Evolutionary conservation across 192 early-diverging fungal genomes (phyloP).

Genomic region (Phycomyces nitens): DNA sequence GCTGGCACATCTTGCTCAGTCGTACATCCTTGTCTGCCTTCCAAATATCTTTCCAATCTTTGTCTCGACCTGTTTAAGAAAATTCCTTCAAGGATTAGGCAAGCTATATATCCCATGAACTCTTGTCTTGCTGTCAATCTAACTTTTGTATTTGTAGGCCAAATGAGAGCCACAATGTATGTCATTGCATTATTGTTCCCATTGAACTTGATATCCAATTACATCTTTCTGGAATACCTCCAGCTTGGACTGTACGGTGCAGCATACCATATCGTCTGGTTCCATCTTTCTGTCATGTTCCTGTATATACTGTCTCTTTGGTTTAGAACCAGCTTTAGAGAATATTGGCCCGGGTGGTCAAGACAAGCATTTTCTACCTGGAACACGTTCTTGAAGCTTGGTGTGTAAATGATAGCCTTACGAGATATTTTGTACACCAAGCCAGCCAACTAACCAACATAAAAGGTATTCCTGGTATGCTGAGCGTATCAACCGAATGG

Average conservation of each 20-base stretch:
- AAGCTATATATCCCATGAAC: background rate
- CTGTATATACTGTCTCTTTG: constrained; percentile 15
- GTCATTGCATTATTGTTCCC: constrained; percentile 22
- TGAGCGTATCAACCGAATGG: constrained; percentile 33
- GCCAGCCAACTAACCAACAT: no score
- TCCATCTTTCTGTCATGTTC: background rate
- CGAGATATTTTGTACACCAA: background rate
- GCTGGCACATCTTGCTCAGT: constrained; percentile 19
- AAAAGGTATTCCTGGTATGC: constrained; percentile 29
- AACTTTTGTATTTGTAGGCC: constrained; percentile 3
- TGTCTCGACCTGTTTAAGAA: constrained; percentile 11
- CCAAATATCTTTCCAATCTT: constrained; percentile 19
- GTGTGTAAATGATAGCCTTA: constrained; percentile 33
- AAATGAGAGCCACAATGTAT: constrained; percentile 27
- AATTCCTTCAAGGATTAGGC: constrained; percentile 21
- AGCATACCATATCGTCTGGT: constrained; percentile 5
- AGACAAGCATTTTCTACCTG: constrained; percentile 13
- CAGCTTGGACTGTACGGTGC: constrained; percentile 20
- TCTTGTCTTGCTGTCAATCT: background rate
- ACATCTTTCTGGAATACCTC: constrained; percentile 9
- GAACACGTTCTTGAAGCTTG: constrained; percentile 28
- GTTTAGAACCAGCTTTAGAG: constrained; percentile 2
- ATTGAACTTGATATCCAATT: constrained; percentile 15
- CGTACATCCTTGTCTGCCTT: constrained; percentile 8
- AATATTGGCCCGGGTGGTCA: constrained; percentile 25